Conservation (phyloP, 2,329 filamentous ascomycete species). For the Calonectria pseudoturangicola region DNA sequence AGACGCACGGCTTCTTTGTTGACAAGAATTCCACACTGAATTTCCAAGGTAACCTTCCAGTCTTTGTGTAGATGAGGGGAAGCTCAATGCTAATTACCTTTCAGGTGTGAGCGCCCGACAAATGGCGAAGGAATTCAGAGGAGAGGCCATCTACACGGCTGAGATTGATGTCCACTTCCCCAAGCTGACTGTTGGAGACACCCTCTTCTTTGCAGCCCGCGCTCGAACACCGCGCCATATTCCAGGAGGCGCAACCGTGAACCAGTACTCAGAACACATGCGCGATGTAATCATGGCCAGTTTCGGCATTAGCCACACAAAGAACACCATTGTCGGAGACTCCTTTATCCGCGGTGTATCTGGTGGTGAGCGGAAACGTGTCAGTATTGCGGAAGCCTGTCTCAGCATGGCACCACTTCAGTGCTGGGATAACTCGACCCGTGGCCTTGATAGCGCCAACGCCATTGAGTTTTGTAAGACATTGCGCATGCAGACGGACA, state of each 20-base stretch:
- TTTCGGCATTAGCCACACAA: conserved; percentile 85
- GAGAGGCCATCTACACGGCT: conserved; percentile 62
- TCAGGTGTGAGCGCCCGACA: conserved; percentile 55
- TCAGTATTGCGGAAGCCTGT: conserved; percentile 83
- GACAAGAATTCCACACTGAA: conserved; percentile 61
- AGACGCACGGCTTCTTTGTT: conserved; percentile 65
- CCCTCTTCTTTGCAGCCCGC: conserved; percentile 72
- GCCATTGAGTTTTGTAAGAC: conserved; percentile 55
- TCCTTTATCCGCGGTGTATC: conserved; percentile 82
- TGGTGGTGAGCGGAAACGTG: conserved; percentile 86
- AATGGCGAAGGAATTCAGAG: conserved; percentile 68
- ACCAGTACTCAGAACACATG: conserved; percentile 49
- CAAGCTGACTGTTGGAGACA: conserved; percentile 79
- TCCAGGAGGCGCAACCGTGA: conserved; percentile 43
- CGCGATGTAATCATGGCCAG: conserved; percentile 80
- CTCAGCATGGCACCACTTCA: conserved; percentile 53
- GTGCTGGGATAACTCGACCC: conserved; percentile 59
- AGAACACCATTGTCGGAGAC: conserved; percentile 83
- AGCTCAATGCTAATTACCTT: background rate
- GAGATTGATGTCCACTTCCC: conserved; percentile 78
- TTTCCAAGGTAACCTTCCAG: conserved; percentile 68
- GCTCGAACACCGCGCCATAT: conserved; percentile 78
- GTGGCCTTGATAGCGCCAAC: conserved; percentile 56
- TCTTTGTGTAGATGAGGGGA: background rate
- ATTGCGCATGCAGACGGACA: conserved; percentile 53